Conservation (phyloP, 75 land plant species). For the Larix kaempferi region DNA sequence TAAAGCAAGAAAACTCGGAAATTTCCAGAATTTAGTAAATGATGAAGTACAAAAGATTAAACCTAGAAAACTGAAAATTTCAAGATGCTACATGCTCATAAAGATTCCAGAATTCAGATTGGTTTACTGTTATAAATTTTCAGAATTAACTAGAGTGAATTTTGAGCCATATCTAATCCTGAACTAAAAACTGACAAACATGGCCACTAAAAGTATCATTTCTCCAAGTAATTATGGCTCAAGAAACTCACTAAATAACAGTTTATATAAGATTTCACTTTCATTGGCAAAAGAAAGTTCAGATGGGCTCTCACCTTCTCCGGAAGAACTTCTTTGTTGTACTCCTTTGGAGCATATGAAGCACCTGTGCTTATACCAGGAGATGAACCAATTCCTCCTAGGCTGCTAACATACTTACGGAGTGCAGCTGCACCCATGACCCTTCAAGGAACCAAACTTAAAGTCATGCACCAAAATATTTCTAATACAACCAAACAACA, state of each 20-base stretch:
- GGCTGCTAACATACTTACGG: conserved; percentile 86
- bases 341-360: conserved; percentile 87
- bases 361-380: conserved; percentile 84
- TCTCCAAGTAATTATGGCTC: not conserved
- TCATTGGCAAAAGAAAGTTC: not conserved
- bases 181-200: not conserved
- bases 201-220: not conserved
- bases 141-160: too few species aligned
- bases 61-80: too few species aligned
- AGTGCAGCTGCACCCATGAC: conserved; percentile 87
- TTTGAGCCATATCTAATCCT: too few species aligned
- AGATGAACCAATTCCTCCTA: conserved; percentile 83
- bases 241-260: not conserved
- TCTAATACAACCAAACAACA: not conserved
- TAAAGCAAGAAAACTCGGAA: too few species aligned
- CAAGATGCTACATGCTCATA: too few species aligned
- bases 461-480: conserved; percentile 7
- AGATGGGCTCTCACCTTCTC: conserved; percentile 65
- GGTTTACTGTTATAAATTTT: too few species aligned
- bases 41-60: too few species aligned
- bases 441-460: conserved; percentile 38
- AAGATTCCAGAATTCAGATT: too few species aligned
- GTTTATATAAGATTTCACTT: not conserved
- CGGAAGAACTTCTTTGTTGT: conserved; percentile 85
- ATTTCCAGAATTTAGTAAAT: too few species aligned